Evolutionary conservation across 371 early-diverging fungal species (phyloP), one percentile per base, ranked within the genome.

Genomic region (Ordospora pajunii): DNA sequence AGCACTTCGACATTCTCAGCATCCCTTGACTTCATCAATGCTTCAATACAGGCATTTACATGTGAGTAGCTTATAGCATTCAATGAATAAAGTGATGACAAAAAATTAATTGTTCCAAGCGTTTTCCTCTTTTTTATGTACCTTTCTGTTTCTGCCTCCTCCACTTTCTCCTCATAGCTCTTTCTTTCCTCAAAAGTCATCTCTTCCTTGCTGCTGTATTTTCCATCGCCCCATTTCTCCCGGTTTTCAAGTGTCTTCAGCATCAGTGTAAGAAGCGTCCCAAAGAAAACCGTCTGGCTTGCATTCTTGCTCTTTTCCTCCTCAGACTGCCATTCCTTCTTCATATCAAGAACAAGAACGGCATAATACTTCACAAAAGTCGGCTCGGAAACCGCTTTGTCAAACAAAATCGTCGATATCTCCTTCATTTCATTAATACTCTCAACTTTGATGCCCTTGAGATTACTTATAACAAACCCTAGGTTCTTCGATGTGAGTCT

Each of bases 261-360:
- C 21, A 37, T 45, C 14, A 66, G 54, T 4, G 50, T 70, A 32
- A 77, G 44, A 32, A 80, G 75, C 22, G 75, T 80, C 12, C 75
- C 73, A 67, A 80, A 78, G 53, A 80, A 80, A 37, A 76, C 80
- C 14, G 75, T 78, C 23, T 78, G 66, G 22, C 25, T 53, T 48
- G 11, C n/a, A 54, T 73, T 53, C 3, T 52, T 22, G 1, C 11
- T 19, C 70, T 64, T 67, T 54, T 80, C 81, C 50, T 80, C 78
- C 43, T 70, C 68, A 63, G 65, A 70, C 49, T 66, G 52, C 23
- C 70, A 78, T 4, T 12, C 64, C 52, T 80, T 80, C 37, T 78
- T 67, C 22, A 80, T 43, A 11, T 74, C 66, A 7, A 51, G 46
- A 22, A 80, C 65, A 1, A 80, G 43, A 1, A 46, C 32, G 2